These are phyloP conservation scores for Ceratobasidium sp. DNA, from an alignment of 1,284 basidiomycete species.

Conservation along the genomic window DNA sequence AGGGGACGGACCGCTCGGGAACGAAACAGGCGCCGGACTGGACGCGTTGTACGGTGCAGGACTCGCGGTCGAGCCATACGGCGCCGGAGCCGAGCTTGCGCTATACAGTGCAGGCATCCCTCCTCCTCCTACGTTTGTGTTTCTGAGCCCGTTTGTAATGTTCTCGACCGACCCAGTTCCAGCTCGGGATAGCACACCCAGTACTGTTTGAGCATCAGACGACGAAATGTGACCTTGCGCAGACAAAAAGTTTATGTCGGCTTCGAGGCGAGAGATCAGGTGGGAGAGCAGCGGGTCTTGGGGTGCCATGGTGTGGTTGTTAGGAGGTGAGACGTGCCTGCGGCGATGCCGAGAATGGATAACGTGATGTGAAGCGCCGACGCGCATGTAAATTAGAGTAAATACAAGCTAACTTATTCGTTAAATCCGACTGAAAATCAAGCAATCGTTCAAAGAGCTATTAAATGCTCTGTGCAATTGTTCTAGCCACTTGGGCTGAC, in stretches of 20 bases:
- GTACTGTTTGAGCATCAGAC: slow-evolving; percentile 61
- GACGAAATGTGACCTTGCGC: slow-evolving; percentile 63
- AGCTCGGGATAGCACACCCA: slow-evolving; percentile 56
- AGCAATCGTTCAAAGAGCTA: no score
- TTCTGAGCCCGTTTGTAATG: slow-evolving; percentile 42
- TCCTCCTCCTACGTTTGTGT: slow-evolving; percentile 5
- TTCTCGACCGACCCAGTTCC: slow-evolving; percentile 33
- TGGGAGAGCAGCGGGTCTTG: slow-evolving; percentile 59
- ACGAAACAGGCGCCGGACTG: slow-evolving; percentile 44
- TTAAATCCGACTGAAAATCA: not conserved
- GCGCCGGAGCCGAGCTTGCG: not conserved
- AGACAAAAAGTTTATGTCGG: slow-evolving; percentile 67
- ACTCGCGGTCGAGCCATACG: slow-evolving; percentile 1
- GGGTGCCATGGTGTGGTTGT: slow-evolving; percentile 35
- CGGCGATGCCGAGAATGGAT: not conserved
- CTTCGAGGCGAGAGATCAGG: slow-evolving; percentile 66
- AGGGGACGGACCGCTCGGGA: slow-evolving; percentile 39
- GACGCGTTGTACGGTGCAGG: slow-evolving; percentile 40
- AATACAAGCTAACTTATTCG: not conserved
- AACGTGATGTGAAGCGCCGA: slow-evolving; percentile 9
- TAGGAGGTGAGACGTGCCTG: not conserved
- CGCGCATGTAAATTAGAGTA: not conserved
- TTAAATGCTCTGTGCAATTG: no score
- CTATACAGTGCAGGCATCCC: not conserved
- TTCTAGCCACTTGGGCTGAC: no score